These are phyloP conservation scores for Neophaeococcomyces mojaviensis DNA, from an alignment of 2,329 filamentous ascomycete species.

Conservation along the genomic window DNA sequence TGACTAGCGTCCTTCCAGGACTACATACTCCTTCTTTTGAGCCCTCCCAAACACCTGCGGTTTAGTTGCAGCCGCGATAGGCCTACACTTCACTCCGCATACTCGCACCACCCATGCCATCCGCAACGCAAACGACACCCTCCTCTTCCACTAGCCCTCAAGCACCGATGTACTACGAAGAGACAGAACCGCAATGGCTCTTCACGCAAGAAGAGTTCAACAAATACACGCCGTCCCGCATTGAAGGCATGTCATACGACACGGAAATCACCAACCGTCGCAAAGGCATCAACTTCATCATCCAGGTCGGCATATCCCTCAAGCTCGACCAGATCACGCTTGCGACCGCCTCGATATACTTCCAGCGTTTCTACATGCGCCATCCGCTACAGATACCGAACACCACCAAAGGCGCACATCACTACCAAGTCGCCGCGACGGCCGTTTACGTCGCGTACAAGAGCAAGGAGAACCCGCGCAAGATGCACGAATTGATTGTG, in stretches of 20 bases:
- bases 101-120: too few relatives aligned
- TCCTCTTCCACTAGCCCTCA: too few relatives aligned
- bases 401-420: constrained; percentile 67
- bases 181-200: constrained; percentile 65
- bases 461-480: constrained; percentile 91
- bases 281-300: constrained; percentile 95
- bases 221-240: constrained; percentile 67
- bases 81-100: too few relatives aligned
- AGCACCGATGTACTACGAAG: constrained; percentile 6
- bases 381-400: constrained; percentile 58
- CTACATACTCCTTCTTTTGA: too few relatives aligned
- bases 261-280: constrained; percentile 74
- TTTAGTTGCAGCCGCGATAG: too few relatives aligned
- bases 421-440: constrained; percentile 89
- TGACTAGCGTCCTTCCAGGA: too few relatives aligned
- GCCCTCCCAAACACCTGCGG: too few relatives aligned
- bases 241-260: constrained; percentile 68
- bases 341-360: constrained; percentile 86
- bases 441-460: constrained; percentile 92
- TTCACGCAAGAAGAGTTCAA: constrained; percentile 77
- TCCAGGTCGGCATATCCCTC: constrained; percentile 84
- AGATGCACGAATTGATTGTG: constrained; percentile 90
- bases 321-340: constrained; percentile 88
- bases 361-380: constrained; percentile 94
- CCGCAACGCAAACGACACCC: too few relatives aligned